Evolutionary conservation across 371 early-diverging fungal species (phyloP).

Genomic region (Mucor lusitanicus): DNA sequence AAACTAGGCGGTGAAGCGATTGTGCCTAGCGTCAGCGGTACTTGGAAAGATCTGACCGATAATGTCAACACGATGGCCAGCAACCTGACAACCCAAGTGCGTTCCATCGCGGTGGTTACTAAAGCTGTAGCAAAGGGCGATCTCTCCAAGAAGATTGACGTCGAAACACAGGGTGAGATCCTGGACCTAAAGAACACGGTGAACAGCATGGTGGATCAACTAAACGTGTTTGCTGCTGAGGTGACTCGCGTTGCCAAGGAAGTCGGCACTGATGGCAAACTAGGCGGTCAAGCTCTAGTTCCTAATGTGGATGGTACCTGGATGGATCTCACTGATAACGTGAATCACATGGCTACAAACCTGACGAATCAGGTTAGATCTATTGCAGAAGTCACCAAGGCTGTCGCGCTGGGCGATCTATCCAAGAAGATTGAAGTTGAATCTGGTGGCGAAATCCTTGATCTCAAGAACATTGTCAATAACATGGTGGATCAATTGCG

Average conservation of each 20-base stretch:
- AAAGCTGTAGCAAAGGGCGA: constrained; percentile 57
- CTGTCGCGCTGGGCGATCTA: constrained; percentile 55
- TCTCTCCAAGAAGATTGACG: constrained; percentile 31
- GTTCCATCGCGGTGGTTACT: constrained; percentile 54
- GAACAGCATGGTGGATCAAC: too few species aligned
- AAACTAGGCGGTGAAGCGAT: too few species aligned
- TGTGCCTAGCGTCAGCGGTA: too few species aligned
- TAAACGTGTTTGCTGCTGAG: too few species aligned
- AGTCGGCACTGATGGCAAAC: too few species aligned
- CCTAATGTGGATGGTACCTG: too few species aligned
- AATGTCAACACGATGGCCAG: constrained; percentile 59
- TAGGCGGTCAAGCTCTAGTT: too few species aligned
- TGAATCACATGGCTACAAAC: constrained; percentile 63
- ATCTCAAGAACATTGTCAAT: constrained; percentile 49
- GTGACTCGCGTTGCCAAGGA: too few species aligned
- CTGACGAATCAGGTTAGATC: constrained; percentile 57
- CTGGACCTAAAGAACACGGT: neutral
- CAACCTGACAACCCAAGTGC: constrained; percentile 55
- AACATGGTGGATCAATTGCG: constrained; percentile 44
- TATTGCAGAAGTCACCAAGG: constrained; percentile 45
- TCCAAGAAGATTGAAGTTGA: constrained; percentile 46
- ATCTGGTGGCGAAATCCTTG: constrained; percentile 34
- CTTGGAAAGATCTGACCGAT: too few species aligned
- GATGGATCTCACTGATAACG: constrained; percentile 54
- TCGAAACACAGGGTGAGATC: constrained; percentile 33